Evolutionary conservation across 805 yeast genomes (phyloP).

Genomic region (Yamadazyma nakazawae): DNA sequence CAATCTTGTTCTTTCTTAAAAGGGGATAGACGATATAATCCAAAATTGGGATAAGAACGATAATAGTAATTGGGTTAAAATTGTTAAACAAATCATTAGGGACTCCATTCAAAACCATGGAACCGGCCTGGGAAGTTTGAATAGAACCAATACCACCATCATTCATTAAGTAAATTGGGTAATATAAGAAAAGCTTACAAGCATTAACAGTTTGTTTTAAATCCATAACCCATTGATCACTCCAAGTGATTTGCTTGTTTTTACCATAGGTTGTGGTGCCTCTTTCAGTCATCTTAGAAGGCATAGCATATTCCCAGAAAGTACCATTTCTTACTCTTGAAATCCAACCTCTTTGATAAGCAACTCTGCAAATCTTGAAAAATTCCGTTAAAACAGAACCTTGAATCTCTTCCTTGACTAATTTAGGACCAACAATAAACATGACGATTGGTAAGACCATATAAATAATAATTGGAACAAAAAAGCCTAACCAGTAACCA

Average conservation of each 20-base stretch:
- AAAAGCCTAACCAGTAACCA: slow-evolving; percentile 55
- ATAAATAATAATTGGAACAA: slow-evolving; percentile 40
- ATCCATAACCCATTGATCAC: slow-evolving; percentile 48
- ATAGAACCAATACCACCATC: slow-evolving; percentile 49
- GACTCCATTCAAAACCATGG: slow-evolving; percentile 50
- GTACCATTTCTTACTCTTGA: slow-evolving; percentile 35
- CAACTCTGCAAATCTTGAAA: slow-evolving; percentile 37
- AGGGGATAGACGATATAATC: slow-evolving; percentile 48
- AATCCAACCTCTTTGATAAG: slow-evolving; percentile 43
- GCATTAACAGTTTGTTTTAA: slow-evolving; percentile 41
- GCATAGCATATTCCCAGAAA: slow-evolving; percentile 52
- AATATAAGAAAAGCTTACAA: slow-evolving; percentile 46
- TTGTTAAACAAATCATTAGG: slow-evolving; percentile 56
- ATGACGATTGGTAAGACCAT: slow-evolving; percentile 30
- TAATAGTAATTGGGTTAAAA: slow-evolving; percentile 53
- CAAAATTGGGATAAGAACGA: slow-evolving; percentile 49
- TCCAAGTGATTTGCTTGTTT: slow-evolving; percentile 38
- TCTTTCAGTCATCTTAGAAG: slow-evolving; percentile 41
- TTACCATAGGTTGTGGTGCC: slow-evolving; percentile 31
- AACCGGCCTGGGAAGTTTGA: slow-evolving; percentile 53
- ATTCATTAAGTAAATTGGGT: slow-evolving; percentile 34
- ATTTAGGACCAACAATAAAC: slow-evolving; percentile 23
- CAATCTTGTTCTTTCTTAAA: slow-evolving; percentile 40
- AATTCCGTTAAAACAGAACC: slow-evolving; percentile 44
- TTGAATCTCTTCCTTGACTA: slow-evolving; percentile 32